Evolutionary conservation across 2,329 filamentous ascomycete genomes (phyloP).

Genomic region (Blastomyces emzantsi): DNA sequence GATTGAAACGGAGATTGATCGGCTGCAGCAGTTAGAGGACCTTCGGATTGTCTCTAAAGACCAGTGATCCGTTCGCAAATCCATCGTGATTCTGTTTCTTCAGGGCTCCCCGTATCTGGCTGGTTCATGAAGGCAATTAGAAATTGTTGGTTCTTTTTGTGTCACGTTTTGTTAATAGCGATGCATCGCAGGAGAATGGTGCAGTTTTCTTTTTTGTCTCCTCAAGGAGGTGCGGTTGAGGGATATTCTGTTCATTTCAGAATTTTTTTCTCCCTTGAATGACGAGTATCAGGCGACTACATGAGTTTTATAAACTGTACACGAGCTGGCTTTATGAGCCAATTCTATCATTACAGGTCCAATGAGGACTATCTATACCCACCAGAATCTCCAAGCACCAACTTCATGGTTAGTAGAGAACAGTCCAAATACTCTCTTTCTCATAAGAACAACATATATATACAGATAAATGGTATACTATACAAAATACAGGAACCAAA

Average conservation of each 20-base stretch:
- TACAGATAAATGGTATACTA: neutral
- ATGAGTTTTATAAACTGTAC: neutral
- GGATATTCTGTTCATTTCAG: neutral
- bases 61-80: neutral
- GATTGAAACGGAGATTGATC: constrained; percentile 58
- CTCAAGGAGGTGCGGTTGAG: neutral
- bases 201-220: neutral
- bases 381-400: neutral
- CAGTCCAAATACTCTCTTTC: neutral
- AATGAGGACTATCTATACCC: neutral
- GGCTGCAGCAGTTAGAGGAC: constrained; percentile 45
- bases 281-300: neutral
- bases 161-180: neutral
- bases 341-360: neutral
- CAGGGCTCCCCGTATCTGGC: neutral
- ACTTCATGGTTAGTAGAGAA: neutral
- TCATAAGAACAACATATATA: neutral
- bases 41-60: constrained; percentile 35
- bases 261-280: neutral
- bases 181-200: neutral
- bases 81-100: neutral
- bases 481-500: neutral
- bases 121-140: neutral
- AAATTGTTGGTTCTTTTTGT: neutral
- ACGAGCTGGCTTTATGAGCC: neutral